Evolutionary conservation across 345 rosid genomes (phyloP).

Genomic region (Eucalyptus shirleyi): DNA sequence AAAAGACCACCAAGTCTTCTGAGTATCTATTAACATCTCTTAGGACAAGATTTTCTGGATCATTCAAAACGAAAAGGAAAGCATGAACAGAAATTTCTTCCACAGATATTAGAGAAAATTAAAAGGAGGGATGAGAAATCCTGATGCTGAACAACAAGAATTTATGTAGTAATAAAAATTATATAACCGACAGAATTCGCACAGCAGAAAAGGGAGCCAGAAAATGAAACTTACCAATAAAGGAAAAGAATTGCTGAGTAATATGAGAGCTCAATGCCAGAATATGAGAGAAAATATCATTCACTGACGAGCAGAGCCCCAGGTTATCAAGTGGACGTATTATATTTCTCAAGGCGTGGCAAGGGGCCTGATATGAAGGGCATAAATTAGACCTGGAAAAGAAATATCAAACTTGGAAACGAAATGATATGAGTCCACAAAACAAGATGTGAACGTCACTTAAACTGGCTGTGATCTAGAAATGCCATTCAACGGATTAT

Average conservation of each 20-base stretch:
- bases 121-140: background rate
- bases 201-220: background rate
- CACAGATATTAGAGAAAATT: background rate
- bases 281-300: constrained; percentile 18
- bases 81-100: background rate
- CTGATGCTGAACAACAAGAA: background rate
- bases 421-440: background rate
- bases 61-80: background rate
- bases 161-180: background rate
- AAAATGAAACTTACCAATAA: constrained; percentile 30
- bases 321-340: constrained; percentile 9
- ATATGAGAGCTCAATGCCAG: constrained; percentile 20
- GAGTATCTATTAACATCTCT: constrained; percentile 19
- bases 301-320: constrained; percentile 11
- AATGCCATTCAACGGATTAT: background rate
- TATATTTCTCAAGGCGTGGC: constrained; percentile 7
- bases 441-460: background rate
- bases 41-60: constrained; percentile 39
- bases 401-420: background rate
- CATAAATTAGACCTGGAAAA: background rate
- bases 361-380: constrained; percentile 15
- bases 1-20: constrained; percentile 5
- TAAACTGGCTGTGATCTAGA: background rate
- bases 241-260: constrained; percentile 15
- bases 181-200: background rate